Conservation (phyloP, 1,284 basidiomycete species). For the Tilletia caries region DNA sequence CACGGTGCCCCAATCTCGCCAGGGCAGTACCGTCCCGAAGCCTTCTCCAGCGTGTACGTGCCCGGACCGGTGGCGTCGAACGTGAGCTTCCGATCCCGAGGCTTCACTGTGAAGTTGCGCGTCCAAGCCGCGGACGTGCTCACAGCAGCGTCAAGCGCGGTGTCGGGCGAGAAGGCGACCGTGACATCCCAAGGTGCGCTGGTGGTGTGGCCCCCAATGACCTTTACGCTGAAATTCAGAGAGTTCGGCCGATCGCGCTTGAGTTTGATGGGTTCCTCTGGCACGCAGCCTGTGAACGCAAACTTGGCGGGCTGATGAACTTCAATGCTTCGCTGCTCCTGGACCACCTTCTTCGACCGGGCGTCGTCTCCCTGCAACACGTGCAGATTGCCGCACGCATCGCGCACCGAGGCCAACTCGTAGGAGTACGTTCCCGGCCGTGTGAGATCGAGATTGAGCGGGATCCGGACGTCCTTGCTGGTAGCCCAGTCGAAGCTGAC, state of each 20-base stretch:
- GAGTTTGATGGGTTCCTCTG: constrained; percentile 66
- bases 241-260: neutral
- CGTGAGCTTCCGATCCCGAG: neutral
- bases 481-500: constrained; percentile 37
- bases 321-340: constrained; percentile 56
- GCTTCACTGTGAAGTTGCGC: neutral
- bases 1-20: constrained; percentile 40
- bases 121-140: neutral
- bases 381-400: constrained; percentile 47
- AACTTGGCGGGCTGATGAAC: constrained; percentile 74
- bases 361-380: neutral
- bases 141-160: neutral
- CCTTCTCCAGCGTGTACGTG: constrained; percentile 71
- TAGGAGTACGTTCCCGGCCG: constrained; percentile 39
- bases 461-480: constrained; percentile 32
- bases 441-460: constrained; percentile 38
- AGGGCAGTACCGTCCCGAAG: constrained; percentile 69
- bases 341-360: neutral
- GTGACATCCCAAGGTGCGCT: neutral
- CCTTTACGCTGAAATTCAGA: neutral
- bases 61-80: constrained; percentile 62
- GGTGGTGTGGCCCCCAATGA: neutral
- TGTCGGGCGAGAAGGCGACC: neutral
- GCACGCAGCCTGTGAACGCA: constrained; percentile 71
- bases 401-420: constrained; percentile 37